Evolutionary conservation across 495 filamentous ascomycete species (phyloP).

Genomic region (Xylaria venustula): DNA sequence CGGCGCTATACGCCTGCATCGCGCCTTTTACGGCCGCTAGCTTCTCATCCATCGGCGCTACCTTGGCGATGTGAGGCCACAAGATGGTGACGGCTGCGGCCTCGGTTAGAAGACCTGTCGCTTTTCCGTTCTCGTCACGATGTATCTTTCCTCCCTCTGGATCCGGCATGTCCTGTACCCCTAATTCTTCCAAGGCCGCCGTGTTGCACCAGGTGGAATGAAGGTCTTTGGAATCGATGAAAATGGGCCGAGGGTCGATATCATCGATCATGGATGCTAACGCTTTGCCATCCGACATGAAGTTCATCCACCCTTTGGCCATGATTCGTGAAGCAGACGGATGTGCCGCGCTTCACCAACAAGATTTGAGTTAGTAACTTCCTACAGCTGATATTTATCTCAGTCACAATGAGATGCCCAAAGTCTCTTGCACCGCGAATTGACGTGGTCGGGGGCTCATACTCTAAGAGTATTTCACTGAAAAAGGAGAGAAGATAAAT

Average conservation of each 20-base stretch:
- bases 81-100: constrained; percentile 55
- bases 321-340: constrained; percentile 52
- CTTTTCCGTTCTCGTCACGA: constrained; percentile 49
- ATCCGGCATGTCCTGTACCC: constrained; percentile 45
- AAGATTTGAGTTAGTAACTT: constrained; percentile 1
- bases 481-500: background rate
- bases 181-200: constrained; percentile 52
- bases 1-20: constrained; percentile 49
- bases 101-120: constrained; percentile 58
- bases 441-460: too few species aligned
- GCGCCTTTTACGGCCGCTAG: constrained; percentile 49
- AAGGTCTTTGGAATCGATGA: constrained; percentile 61
- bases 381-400: background rate
- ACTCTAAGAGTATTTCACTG: too few species aligned
- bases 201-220: constrained; percentile 64
- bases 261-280: constrained; percentile 56
- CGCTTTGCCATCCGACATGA: constrained; percentile 51
- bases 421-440: background rate
- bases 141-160: constrained; percentile 58
- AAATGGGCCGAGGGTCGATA: constrained; percentile 57
- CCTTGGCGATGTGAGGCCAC: constrained; percentile 57
- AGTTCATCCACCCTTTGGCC: constrained; percentile 62
- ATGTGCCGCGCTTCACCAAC: constrained; percentile 28
- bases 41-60: constrained; percentile 54
- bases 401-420: background rate